These are phyloP conservation scores for Apiospora malaysiana DNA, from an alignment of 2,329 filamentous ascomycete species.

Conservation along the genomic window DNA sequence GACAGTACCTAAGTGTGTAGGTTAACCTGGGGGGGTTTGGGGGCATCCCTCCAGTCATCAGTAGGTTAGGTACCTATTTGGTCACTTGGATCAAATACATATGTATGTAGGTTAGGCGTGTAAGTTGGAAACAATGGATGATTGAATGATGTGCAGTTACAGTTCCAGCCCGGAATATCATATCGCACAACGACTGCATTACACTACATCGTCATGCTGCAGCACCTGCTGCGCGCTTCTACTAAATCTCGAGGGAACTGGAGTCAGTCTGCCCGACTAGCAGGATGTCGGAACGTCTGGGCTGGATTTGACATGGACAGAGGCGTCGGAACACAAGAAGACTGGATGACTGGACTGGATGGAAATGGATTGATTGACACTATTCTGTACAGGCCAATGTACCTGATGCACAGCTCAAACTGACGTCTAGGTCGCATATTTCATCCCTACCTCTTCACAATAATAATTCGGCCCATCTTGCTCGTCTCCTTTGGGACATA, in stretches of 20 bases:
- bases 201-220: slow-evolving; percentile 6
- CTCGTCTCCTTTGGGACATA: slow-evolving; percentile 5
- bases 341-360: not conserved
- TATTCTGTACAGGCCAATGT: not conserved
- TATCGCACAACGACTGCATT: slow-evolving; percentile 8
- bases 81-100: not conserved
- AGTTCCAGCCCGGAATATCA: not conserved
- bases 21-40: not conserved
- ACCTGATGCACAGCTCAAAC: not conserved
- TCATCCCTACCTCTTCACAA: not conserved
- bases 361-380: not conserved
- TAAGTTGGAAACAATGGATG: not conserved
- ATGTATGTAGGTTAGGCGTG: not conserved
- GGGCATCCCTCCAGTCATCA: not conserved
- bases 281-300: not conserved
- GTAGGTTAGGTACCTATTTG: not conserved
- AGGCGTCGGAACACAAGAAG: not conserved
- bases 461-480: not conserved
- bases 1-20: slow-evolving; percentile 2
- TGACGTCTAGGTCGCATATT: not conserved
- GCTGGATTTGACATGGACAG: too few species aligned
- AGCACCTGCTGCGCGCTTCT: not conserved
- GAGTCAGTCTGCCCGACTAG: not conserved
- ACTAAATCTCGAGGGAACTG: not conserved
- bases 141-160: slow-evolving; percentile 12